phyloP scores from a whole-genome alignment of 257 asterid genomes.

The Rubia yunnanensis region DNA sequence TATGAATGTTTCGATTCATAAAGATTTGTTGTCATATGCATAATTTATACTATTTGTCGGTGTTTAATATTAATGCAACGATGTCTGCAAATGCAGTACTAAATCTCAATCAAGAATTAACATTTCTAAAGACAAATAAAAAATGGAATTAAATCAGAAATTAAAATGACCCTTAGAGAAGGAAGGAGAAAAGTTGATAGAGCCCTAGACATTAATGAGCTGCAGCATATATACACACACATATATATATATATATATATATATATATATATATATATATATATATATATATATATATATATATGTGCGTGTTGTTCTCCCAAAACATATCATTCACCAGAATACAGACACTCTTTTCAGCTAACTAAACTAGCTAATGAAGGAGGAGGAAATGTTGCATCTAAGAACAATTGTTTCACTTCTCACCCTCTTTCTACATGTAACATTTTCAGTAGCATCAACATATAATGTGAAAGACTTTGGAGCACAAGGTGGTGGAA shows the following conservation, averaged over 20 bases:
- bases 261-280: too few species aligned
- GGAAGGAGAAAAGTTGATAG: not conserved
- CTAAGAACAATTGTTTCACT: not conserved
- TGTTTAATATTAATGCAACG: not conserved
- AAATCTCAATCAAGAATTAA: not conserved
- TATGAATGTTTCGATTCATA: too few species aligned
- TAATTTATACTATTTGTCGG: not conserved
- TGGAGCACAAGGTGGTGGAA: constrained; percentile 18
- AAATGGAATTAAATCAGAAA: not conserved
- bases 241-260: too few species aligned
- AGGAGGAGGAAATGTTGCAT: not conserved
- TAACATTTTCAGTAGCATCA: constrained; percentile 5
- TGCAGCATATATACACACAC: too few species aligned
- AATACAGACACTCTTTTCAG: not conserved
- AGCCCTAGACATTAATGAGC: too few species aligned
- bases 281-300: too few species aligned
- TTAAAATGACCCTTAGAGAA: not conserved
- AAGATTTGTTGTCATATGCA: too few species aligned
- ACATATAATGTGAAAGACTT: constrained; percentile 14
- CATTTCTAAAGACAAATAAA: not conserved
- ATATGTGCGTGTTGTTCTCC: too few species aligned
- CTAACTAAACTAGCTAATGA: not conserved
- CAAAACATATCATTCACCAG: too few species aligned
- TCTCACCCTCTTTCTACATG: not conserved
- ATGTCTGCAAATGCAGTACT: not conserved